Conservation (phyloP, 2,329 filamentous ascomycete species). For the Didymellaceae sp. region DNA sequence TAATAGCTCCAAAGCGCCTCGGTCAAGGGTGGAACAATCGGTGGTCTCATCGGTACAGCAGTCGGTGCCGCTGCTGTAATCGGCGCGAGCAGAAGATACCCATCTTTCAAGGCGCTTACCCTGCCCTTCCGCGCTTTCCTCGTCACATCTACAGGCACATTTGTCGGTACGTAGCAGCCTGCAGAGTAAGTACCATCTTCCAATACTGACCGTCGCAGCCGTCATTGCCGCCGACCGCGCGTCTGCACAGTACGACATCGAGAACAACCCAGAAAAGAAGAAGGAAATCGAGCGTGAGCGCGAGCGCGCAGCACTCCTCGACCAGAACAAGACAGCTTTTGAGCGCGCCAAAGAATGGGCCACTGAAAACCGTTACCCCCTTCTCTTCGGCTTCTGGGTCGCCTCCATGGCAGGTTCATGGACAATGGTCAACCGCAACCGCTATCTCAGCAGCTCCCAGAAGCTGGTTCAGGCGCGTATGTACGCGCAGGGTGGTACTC, state of each 20-base stretch:
- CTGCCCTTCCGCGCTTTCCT: slow-evolving; percentile 92
- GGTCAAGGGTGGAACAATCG: slow-evolving; percentile 77
- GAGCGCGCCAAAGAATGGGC: slow-evolving; percentile 76
- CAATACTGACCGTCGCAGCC: slow-evolving; percentile 36
- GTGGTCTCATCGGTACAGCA: slow-evolving; percentile 71
- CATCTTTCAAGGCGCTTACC: slow-evolving; percentile 80
- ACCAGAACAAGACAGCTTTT: slow-evolving; percentile 61
- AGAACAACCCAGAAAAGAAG: slow-evolving; percentile 65
- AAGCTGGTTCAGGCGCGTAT: slow-evolving; percentile 95
- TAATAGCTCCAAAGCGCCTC: slow-evolving; percentile 62
- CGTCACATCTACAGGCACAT: slow-evolving; percentile 80
- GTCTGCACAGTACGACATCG: slow-evolving; percentile 73
- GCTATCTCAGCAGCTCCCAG: slow-evolving; percentile 75
- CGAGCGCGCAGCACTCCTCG: slow-evolving; percentile 49
- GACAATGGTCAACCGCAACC: slow-evolving; percentile 77
- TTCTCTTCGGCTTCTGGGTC: slow-evolving; percentile 83
- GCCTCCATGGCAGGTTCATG: slow-evolving; percentile 79
- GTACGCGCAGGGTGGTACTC: slow-evolving; percentile 87
- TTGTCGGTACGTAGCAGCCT: slow-evolving; percentile 62
- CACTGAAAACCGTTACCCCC: slow-evolving; percentile 80
- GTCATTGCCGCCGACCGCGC: slow-evolving; percentile 85
- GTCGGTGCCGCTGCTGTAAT: slow-evolving; percentile 72
- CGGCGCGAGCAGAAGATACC: slow-evolving; percentile 73
- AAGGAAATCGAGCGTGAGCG: slow-evolving; percentile 38
- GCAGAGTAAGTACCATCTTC: not conserved